phyloP scores from a whole-genome alignment of 495 filamentous ascomycete genomes.

The Aeminium ludgeri region DNA sequence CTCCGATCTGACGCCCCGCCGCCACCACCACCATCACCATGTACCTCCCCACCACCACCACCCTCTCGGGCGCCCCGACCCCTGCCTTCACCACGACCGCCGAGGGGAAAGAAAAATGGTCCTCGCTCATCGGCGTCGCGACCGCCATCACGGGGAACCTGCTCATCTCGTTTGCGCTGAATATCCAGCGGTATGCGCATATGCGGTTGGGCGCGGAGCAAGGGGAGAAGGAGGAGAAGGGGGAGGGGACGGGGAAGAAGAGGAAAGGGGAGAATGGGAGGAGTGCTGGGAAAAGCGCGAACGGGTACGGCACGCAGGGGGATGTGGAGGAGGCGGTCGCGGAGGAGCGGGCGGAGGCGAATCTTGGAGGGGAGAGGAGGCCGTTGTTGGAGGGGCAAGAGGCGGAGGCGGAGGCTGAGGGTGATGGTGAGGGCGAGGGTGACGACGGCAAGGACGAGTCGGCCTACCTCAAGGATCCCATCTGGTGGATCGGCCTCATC shows the following conservation, averaged over 20 bases:
- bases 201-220: conserved; percentile 50
- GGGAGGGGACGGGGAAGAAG: conserved; percentile 17
- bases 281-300: too few relatives aligned
- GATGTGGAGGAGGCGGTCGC: conserved; percentile 15
- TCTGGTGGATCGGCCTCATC: conserved; percentile 87
- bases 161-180: conserved; percentile 85
- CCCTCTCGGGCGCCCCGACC: too few relatives aligned
- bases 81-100: too few relatives aligned
- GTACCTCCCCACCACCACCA: too few relatives aligned
- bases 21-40: too few relatives aligned
- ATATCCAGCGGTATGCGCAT: conserved; percentile 91
- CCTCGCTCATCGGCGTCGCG: conserved; percentile 81
- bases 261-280: too few relatives aligned
- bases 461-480: conserved; percentile 70
- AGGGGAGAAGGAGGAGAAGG: conserved; percentile 23
- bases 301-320: conserved; percentile 25
- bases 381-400: conserved; percentile 11
- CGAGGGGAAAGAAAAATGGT: conserved; percentile 28
- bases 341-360: conserved; percentile 17
- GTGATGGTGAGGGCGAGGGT: conserved; percentile 19
- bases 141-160: conserved; percentile 84
- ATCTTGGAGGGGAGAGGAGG: conserved; percentile 9
- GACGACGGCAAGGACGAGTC: conserved; percentile 13
- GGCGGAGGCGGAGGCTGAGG: conserved; percentile 3
- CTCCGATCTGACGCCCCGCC: too few relatives aligned